These are phyloP conservation scores for Yarrowia keelungensis DNA, from an alignment of 805 yeast genomes.

Conservation along the genomic window DNA sequence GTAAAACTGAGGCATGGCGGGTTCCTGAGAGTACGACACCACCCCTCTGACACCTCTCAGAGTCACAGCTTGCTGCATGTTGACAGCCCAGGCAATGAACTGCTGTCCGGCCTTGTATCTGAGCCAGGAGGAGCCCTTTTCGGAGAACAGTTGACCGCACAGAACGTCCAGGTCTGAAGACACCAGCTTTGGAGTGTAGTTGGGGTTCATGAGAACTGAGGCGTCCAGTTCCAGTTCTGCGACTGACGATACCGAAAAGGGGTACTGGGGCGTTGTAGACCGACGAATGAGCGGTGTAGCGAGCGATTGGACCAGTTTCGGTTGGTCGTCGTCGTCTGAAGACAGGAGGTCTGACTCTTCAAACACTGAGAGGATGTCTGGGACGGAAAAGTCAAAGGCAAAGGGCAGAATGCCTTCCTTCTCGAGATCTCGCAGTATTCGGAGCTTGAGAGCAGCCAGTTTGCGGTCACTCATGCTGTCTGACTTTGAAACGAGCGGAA, in stretches of 20 bases:
- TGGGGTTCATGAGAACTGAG: conserved; percentile 44
- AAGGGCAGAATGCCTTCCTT: not conserved
- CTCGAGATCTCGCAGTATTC: not conserved
- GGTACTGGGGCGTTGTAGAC: conserved; percentile 12
- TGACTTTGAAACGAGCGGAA: conserved; percentile 18
- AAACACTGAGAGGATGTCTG: conserved; percentile 12
- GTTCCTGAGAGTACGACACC: not conserved
- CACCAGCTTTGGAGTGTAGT: conserved; percentile 42
- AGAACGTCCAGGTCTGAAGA: conserved; percentile 43
- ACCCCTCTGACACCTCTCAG: conserved; percentile 4
- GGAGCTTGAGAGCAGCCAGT: conserved; percentile 16
- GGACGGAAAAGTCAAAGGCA: conserved; percentile 10
- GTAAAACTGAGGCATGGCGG: not conserved
- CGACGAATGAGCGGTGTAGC: conserved; percentile 12
- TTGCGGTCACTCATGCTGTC: conserved; percentile 9
- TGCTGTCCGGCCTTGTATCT: conserved; percentile 44
- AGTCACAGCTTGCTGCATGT: conserved; percentile 19
- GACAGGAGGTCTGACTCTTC: conserved; percentile 20
- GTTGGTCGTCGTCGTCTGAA: conserved; percentile 25
- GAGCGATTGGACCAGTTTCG: not conserved
- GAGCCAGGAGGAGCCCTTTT: conserved; percentile 46
- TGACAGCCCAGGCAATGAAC: conserved; percentile 44
- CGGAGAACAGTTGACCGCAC: conserved; percentile 44
- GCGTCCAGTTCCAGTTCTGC: conserved; percentile 44
- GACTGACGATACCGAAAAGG: conserved; percentile 8